phyloP scores from a whole-genome alignment of 129 eudicot species.

The Flaveria brownii region DNA sequence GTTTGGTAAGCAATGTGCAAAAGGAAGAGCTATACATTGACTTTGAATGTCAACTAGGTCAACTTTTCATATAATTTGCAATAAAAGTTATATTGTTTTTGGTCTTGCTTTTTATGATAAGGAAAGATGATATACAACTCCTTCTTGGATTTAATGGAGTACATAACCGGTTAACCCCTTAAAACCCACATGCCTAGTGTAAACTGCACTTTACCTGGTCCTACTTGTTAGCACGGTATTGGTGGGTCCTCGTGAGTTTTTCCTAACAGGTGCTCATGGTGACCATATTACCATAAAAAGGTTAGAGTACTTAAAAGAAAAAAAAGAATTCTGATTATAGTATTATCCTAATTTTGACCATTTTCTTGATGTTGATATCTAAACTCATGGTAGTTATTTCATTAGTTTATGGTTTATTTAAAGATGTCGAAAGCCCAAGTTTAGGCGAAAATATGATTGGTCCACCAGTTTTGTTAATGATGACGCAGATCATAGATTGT shows the following conservation, averaged over 20 bases:
- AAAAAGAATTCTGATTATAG: background rate
- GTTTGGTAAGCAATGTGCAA: too few relatives aligned
- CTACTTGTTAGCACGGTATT: background rate
- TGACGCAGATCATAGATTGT: background rate
- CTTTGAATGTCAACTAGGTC: conserved; percentile 13
- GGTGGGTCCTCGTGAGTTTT: background rate
- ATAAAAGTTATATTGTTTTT: background rate
- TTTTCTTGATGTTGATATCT: conserved; percentile 22
- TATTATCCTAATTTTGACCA: conserved; percentile 8
- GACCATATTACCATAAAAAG: background rate
- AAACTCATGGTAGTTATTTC: conserved; percentile 16
- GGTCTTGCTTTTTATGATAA: background rate
- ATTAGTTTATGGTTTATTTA: background rate
- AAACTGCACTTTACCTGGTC: background rate
- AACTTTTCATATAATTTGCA: conserved; percentile 6
- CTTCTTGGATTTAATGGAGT: conserved; percentile 12
- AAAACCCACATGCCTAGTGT: background rate
- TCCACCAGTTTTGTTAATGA: background rate
- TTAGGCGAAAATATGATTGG: conserved; percentile 19
- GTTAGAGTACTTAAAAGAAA: background rate
- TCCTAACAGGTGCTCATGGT: background rate
- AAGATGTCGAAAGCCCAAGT: conserved; percentile 22
- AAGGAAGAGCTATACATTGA: background rate
- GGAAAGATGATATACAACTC: background rate
- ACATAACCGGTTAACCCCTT: too few relatives aligned